These are phyloP conservation scores for Tetrapisispora iriomotensis DNA, from an alignment of 805 yeast genomes.

Conservation along the genomic window DNA sequence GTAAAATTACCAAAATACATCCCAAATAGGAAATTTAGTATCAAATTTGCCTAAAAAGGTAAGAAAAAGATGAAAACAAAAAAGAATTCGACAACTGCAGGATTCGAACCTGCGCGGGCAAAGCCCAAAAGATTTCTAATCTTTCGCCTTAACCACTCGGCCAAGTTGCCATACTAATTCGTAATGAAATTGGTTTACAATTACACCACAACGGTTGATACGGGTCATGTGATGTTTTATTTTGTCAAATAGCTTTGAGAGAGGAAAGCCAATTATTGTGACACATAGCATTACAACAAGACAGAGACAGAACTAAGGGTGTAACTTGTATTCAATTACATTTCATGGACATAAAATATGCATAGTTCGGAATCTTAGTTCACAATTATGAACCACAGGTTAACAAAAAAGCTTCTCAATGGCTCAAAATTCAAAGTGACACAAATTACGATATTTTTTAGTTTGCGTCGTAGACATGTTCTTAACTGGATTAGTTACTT, in stretches of 20 bases:
- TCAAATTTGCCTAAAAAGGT: constrained; percentile 1
- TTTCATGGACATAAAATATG: not conserved
- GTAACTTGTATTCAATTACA: not conserved
- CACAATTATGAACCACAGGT: too few relatives aligned
- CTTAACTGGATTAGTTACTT: too few relatives aligned
- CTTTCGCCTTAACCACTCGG: constrained; percentile 59
- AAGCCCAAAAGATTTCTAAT: constrained; percentile 37
- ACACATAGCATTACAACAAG: too few relatives aligned
- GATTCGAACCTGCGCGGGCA: constrained; percentile 7
- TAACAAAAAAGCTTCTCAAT: too few relatives aligned
- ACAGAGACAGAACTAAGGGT: not conserved
- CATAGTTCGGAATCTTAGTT: too few relatives aligned
- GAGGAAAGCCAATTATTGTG: too few relatives aligned
- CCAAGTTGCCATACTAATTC: constrained; percentile 34
- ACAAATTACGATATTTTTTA: too few relatives aligned
- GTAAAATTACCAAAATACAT: not conserved
- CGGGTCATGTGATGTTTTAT: too few relatives aligned
- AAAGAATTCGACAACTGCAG: constrained; percentile 6
- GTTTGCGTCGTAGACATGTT: too few relatives aligned
- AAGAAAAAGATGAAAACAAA: not conserved
- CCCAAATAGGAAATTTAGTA: not conserved
- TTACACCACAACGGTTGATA: too few relatives aligned
- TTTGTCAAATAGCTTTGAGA: too few relatives aligned
- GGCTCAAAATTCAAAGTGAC: too few relatives aligned
- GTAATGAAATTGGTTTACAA: not conserved